These are phyloP conservation scores for Athelia psychrophila DNA, from an alignment of 1,284 basidiomycete species.

Conservation along the genomic window DNA sequence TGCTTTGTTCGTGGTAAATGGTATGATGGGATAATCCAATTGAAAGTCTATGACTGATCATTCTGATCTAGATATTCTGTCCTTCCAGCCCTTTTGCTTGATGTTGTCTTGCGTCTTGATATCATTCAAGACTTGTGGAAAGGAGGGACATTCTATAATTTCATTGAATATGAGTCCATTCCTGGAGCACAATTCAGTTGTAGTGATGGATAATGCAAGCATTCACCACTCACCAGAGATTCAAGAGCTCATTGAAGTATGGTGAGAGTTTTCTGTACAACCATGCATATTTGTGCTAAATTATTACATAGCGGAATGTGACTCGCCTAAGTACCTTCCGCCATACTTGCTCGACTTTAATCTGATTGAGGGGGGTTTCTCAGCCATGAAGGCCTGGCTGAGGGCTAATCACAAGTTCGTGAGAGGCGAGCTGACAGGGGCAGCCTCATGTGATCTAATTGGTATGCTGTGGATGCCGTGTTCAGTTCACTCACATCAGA, in stretches of 20 bases:
- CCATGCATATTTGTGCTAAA: background rate
- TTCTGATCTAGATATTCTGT: slow-evolving; percentile 13
- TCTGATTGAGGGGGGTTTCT: slow-evolving; percentile 31
- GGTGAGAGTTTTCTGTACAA: slow-evolving; percentile 16
- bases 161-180: slow-evolving; percentile 29
- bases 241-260: slow-evolving; percentile 23
- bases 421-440: slow-evolving; percentile 11
- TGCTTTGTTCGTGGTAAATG: slow-evolving; percentile 10
- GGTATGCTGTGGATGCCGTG: slow-evolving; percentile 20
- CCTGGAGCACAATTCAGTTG: slow-evolving; percentile 26
- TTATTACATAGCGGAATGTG: slow-evolving; percentile 21
- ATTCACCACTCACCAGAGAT: slow-evolving; percentile 27
- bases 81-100: slow-evolving; percentile 19
- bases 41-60: background rate
- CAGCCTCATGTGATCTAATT: slow-evolving; percentile 14
- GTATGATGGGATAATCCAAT: slow-evolving; percentile 2
- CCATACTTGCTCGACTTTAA: slow-evolving; percentile 33
- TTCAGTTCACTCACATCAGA: slow-evolving; percentile 16
- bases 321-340: slow-evolving; percentile 28
- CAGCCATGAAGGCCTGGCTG: slow-evolving; percentile 26
- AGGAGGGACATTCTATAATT: slow-evolving; percentile 14
- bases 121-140: slow-evolving; percentile 17
- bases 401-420: slow-evolving; percentile 16
- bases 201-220: slow-evolving; percentile 32
- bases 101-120: slow-evolving; percentile 19